A percentile compares a stretch with the other conserved stretches of the same genome.
Conservation (phyloP, 2,329 filamentous ascomycete genomes). For the Xylaria sp. region DNA sequence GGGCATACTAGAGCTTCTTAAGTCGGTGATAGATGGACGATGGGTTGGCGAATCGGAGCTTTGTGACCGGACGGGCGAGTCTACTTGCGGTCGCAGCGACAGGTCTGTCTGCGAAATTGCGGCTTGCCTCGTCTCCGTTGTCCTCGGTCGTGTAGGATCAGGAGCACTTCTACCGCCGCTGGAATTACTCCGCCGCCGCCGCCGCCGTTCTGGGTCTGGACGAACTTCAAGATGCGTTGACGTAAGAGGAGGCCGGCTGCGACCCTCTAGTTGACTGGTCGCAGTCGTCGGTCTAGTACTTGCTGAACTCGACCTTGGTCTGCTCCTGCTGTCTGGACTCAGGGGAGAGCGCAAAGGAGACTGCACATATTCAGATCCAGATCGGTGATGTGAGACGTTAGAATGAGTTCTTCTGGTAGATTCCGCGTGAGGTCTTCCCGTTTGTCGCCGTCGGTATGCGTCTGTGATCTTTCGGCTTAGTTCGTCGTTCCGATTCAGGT, state of each 20-base stretch:
- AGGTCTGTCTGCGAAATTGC: constrained; percentile 70
- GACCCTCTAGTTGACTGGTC: constrained; percentile 49
- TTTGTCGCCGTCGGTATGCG: constrained; percentile 78
- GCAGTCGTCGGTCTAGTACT: constrained; percentile 42
- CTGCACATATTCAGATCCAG: constrained; percentile 37
- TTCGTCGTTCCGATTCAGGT: constrained; percentile 82
- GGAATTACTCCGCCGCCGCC: constrained; percentile 52
- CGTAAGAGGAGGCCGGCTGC: constrained; percentile 54
- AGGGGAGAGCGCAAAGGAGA: constrained; percentile 31
- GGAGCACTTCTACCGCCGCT: constrained; percentile 61
- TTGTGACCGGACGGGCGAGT: constrained; percentile 54
- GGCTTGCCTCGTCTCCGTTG: constrained; percentile 51
- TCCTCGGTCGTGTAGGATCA: constrained; percentile 46
- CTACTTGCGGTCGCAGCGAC: constrained; percentile 50
- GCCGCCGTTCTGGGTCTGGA: constrained; percentile 48
- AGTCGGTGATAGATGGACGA: constrained; percentile 47
- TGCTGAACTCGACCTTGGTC: constrained; percentile 36
- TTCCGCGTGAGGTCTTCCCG: constrained; percentile 58
- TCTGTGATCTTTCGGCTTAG: constrained; percentile 89
- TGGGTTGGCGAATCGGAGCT: constrained; percentile 41
- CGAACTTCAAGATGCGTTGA: constrained; percentile 53
- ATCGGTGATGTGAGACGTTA: constrained; percentile 44
- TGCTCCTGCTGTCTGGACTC: constrained; percentile 31
- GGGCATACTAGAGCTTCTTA: constrained; percentile 45
- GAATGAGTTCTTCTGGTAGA: constrained; percentile 48